These are phyloP conservation scores for Cryoendolithus antarcticus DNA, from an alignment of 2,329 filamentous ascomycete genomes.

Conservation along the genomic window DNA sequence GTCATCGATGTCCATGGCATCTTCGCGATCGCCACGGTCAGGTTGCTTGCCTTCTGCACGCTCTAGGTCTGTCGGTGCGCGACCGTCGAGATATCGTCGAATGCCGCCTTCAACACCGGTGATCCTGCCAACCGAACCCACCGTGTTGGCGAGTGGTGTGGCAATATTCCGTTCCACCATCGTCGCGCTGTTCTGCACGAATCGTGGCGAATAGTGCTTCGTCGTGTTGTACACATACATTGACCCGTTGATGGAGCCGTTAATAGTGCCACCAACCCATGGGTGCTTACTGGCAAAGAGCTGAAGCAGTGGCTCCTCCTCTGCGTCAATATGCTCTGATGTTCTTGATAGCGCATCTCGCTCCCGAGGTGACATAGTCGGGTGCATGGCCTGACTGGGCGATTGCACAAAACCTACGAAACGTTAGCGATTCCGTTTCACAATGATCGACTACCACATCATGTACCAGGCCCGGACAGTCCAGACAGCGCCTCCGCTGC, in stretches of 20 bases:
- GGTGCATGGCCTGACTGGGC: constrained; percentile 20
- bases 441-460: not conserved
- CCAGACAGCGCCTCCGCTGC: constrained; percentile 40
- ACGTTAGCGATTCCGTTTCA: constrained; percentile 3
- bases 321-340: constrained; percentile 20
- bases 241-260: constrained; percentile 47
- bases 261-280: constrained; percentile 67
- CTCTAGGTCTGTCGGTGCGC: constrained; percentile 41
- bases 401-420: constrained; percentile 31
- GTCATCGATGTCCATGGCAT: constrained; percentile 38
- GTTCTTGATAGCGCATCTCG: not conserved
- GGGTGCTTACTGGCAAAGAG: constrained; percentile 83
- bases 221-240: constrained; percentile 74
- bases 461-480: constrained; percentile 36
- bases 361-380: constrained; percentile 12
- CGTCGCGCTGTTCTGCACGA: constrained; percentile 73
- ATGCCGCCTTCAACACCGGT: constrained; percentile 83
- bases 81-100: constrained; percentile 61
- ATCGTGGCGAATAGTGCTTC: constrained; percentile 80
- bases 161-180: constrained; percentile 80
- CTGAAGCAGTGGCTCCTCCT: constrained; percentile 69
- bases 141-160: constrained; percentile 70
- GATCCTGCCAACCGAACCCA: constrained; percentile 67
- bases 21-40: constrained; percentile 22
- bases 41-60: constrained; percentile 24